Evolutionary conservation across 495 filamentous ascomycete species (phyloP).

Genomic region (Aspergillus leporis): DNA sequence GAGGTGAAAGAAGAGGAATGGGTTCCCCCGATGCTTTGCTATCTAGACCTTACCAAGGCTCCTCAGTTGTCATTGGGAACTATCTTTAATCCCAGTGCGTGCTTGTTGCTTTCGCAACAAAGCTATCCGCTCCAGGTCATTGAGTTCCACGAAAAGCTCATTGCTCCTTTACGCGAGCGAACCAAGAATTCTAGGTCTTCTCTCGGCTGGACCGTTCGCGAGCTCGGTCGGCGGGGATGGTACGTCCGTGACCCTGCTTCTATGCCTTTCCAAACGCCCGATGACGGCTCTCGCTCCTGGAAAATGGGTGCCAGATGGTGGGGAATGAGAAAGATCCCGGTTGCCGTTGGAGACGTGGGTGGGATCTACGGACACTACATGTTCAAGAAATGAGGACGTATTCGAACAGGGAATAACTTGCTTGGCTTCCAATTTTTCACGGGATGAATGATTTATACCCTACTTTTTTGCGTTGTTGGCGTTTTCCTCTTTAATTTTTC

Average conservation of each 20-base stretch:
- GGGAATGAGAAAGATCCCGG: conserved; percentile 85
- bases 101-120: conserved; percentile 58
- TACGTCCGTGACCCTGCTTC: conserved; percentile 57
- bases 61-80: conserved; percentile 58
- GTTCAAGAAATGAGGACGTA: conserved; percentile 61
- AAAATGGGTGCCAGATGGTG: conserved; percentile 90
- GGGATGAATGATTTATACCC: conserved; percentile 19
- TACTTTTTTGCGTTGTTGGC: conserved; percentile 17
- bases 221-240: conserved; percentile 70
- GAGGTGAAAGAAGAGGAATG: conserved; percentile 38
- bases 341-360: conserved; percentile 74
- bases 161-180: conserved; percentile 57
- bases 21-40: conserved; percentile 68
- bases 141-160: conserved; percentile 73
- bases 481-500: conserved; percentile 12
- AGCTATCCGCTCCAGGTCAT: conserved; percentile 77
- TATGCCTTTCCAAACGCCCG: conserved; percentile 31
- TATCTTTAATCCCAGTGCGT: conserved; percentile 59
- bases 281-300: conserved; percentile 65
- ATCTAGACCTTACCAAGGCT: conserved; percentile 69
- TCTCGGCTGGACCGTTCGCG: conserved; percentile 66
- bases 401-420: background rate
- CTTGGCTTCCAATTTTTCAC: conserved; percentile 11
- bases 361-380: conserved; percentile 88
- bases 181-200: conserved; percentile 48